Base-by-base conservation (phyloP, 2,329 filamentous ascomycete genomes). In the Dactylonectria macrodidyma region DNA sequence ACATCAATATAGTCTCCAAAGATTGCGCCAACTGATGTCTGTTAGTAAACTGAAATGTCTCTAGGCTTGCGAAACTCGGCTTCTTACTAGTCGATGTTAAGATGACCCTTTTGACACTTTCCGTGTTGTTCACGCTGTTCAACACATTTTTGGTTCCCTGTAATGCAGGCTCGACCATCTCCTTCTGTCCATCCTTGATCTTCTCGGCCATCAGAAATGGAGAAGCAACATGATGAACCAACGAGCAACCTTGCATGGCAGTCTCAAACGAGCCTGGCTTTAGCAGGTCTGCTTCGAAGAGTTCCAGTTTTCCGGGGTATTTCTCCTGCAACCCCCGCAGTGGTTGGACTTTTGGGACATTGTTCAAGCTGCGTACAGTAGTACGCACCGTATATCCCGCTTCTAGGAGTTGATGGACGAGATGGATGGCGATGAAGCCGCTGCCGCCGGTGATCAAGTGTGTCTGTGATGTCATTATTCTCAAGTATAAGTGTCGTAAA, bases 151-250 rank as follows among this genome's bases (percentile, higher is more conserved):
- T 5, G 16, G 44, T 46, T 46, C 44, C 44, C 44, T 46, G n/a
- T 8, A 46, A 16, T 5, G 44, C 44, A n/a, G 44, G 44, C 44
- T 46, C 44, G 44, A 46, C 44, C 44, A 46, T 46, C 44, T 46
- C 44, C 16, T 46, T 46, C 44, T 19, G 44, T 46, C 44, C 44
- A 22, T 46, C 44, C 44, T 46, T 46, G 44, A 46, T 46, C 44
- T 46, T 46, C 44, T 46, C 44, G 44, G 44, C 44, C 44, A 46
- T 46, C n/a, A 46, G 44, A n/a, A 46, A 46, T 46, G 44, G 44
- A 19, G 44, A 46, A 46, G 44, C 44, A 6, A 46, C 9, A n/a
- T 46, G 44, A 46, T 46, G 44, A 46, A 46, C 44, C 9, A 46
- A 16, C 44, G 44, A 46, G 44, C 44, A 46, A 7, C 44, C 44